These are phyloP conservation scores for Suillus weaverae DNA, from an alignment of 768 basidiomycete genomes.

Conservation along the genomic window DNA sequence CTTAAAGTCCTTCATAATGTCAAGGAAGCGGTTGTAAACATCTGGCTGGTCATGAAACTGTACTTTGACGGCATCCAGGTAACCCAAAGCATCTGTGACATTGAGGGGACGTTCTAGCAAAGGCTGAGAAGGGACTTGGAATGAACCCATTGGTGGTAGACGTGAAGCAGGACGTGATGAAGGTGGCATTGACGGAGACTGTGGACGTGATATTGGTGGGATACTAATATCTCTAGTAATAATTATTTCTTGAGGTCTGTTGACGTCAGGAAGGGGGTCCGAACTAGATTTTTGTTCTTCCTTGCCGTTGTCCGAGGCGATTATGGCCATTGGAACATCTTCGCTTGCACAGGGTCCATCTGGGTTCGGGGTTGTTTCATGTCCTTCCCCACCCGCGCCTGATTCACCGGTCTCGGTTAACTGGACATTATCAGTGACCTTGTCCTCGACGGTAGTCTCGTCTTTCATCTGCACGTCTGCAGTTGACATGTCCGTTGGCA, in stretches of 20 bases:
- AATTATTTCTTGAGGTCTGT: not conserved
- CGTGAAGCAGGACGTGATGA: constrained; percentile 15
- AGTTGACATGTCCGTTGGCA: not conserved
- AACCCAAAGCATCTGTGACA: constrained; percentile 61
- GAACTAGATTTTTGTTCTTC: constrained; percentile 5
- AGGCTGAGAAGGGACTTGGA: constrained; percentile 23
- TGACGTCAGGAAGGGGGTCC: constrained; percentile 7
- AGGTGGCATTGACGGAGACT: constrained; percentile 13
- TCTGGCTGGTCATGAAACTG: constrained; percentile 60
- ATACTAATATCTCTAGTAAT: constrained; percentile 28
- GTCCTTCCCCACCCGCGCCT: not conserved
- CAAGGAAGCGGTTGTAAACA: constrained; percentile 62
- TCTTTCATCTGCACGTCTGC: constrained; percentile 2
- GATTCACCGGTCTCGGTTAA: not conserved
- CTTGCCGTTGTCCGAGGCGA: constrained; percentile 5
- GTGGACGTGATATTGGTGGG: constrained; percentile 11
- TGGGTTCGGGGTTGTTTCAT: constrained; percentile 2
- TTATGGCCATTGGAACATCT: not conserved
- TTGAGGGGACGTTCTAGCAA: constrained; percentile 48
- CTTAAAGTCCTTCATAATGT: constrained; percentile 79
- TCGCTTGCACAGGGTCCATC: not conserved
- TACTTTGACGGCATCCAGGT: constrained; percentile 64
- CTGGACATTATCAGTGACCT: not conserved
- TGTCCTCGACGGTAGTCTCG: not conserved
- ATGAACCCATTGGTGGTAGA: constrained; percentile 22